Conservation (phyloP, 352 stramenopile genomes). For the Globisporangium takayamanum region DNA sequence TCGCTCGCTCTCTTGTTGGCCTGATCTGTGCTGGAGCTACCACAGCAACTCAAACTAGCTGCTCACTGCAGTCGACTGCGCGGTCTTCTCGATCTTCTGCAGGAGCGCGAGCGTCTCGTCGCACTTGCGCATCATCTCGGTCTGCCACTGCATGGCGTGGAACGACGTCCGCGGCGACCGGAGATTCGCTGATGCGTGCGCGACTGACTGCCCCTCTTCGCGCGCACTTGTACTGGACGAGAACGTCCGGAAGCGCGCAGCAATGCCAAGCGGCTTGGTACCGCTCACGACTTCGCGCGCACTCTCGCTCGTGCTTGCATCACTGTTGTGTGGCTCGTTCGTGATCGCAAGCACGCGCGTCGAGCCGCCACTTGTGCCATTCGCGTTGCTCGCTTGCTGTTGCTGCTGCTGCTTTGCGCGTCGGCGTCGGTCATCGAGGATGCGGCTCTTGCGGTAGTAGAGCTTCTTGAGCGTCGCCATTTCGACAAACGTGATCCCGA, state of each 20-base stretch:
- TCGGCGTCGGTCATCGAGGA: conserved; percentile 16
- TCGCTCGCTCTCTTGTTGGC: too few relatives aligned
- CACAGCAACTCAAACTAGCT: too few relatives aligned
- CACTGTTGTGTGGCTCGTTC: neutral
- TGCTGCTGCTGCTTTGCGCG: neutral
- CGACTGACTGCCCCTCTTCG: neutral
- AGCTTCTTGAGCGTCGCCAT: conserved; percentile 54
- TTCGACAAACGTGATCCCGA: conserved; percentile 48
- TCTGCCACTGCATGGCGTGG: conserved; percentile 20
- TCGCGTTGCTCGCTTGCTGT: too few relatives aligned
- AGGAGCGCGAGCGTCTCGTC: conserved; percentile 37
- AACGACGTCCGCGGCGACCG: neutral
- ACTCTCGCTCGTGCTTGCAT: too few relatives aligned
- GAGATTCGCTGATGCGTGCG: neutral
- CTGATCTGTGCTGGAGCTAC: too few relatives aligned
- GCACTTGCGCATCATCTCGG: conserved; percentile 37
- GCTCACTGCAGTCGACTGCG: neutral
- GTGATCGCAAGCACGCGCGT: neutral
- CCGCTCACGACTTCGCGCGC: conserved; percentile 3
- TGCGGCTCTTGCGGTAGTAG: conserved; percentile 25
- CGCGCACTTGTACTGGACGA: neutral
- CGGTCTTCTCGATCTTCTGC: conserved; percentile 30
- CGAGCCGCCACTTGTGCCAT: too few relatives aligned
- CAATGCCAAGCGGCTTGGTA: conserved; percentile 1
- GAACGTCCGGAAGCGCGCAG: neutral